Evolutionary conservation across 2,329 filamentous ascomycete species (phyloP), one percentile per base, ranked within the genome.

Genomic region (Trichophyton equinum): DNA sequence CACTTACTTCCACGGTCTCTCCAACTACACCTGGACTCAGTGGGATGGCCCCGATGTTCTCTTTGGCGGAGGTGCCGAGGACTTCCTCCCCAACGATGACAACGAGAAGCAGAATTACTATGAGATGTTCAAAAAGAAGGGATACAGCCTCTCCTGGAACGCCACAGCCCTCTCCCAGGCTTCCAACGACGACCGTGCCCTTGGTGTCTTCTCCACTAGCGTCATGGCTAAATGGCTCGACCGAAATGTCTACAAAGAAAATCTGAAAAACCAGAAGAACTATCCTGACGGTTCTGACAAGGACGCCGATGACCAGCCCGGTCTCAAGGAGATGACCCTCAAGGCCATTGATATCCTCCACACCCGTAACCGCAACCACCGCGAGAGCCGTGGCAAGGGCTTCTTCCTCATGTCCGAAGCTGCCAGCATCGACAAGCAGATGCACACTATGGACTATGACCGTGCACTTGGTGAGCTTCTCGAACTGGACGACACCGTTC

Each of bases 391-490:
- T 18, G 80, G 86, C 62, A 81, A 88, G 62, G 89, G 89, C 4
- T 95, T 87, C 81, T 90, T 94, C 79, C 80, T 95, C 69, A 94
- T 95, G 89, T 85, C 85, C 11, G 89, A 95, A 73, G 89, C 86
- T 27, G 89, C 89, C 15, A 89, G 85, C 1, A 88, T 95, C 67
- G 89, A 94, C 76, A 95, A 95, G 80, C 86, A 89, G 80, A 94
- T 95, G 89, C 89, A 95, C 76, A 73, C 78, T 1, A 81, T 94
- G 20, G 89, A 94, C 76, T 94, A 94, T 71, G 88, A 94, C 75
- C 87, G 89, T 60, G 87, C 89, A 0, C 83, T 95, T 0, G 89
- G 87, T 60, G 89, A 95, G 67, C 83, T 95, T 0, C 82, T 95
- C 46, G 89, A 95, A 76, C 81, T 95, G 38, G 89, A 95, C 69